These are phyloP conservation scores for Termitomyces eurrhizus DNA, from an alignment of 768 basidiomycete species.

Conservation along the genomic window DNA sequence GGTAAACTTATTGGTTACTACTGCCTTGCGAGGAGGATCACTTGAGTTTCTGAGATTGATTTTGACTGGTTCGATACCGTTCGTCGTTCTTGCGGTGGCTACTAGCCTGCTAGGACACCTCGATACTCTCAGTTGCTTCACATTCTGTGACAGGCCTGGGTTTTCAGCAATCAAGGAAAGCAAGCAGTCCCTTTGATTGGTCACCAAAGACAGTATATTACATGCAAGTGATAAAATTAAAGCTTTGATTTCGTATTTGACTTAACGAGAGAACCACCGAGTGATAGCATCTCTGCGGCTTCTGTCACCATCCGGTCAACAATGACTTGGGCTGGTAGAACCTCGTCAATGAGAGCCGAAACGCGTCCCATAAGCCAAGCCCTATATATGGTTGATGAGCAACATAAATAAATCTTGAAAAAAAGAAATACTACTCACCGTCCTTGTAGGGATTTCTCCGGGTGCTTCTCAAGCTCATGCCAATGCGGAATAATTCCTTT, in stretches of 20 bases:
- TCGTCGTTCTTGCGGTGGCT: neutral
- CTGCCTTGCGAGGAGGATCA: neutral
- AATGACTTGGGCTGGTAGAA: constrained; percentile 80
- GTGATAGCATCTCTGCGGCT: constrained; percentile 31
- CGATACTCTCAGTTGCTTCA: neutral
- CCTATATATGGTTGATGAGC: constrained; percentile 7
- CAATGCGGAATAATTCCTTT: constrained; percentile 80
- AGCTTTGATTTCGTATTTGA: constrained; percentile 45
- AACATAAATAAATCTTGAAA: neutral
- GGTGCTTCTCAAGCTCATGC: constrained; percentile 71
- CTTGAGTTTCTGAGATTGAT: neutral
- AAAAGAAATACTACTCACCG: constrained; percentile 23
- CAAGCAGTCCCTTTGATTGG: neutral
- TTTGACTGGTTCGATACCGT: neutral
- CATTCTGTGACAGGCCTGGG: neutral
- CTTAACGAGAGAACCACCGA: constrained; percentile 33
- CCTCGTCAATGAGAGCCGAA: constrained; percentile 65
- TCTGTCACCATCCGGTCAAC: constrained; percentile 69
- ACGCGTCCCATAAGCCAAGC: constrained; percentile 87
- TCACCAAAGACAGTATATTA: too few species aligned
- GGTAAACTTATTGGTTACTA: neutral
- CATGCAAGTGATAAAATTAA: constrained; percentile 20
- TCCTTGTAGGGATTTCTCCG: constrained; percentile 68
- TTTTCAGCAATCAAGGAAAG: neutral
- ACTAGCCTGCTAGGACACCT: neutral